phyloP scores from a whole-genome alignment of 371 early-diverging fungal genomes.

The Capniomyces stellatus region DNA sequence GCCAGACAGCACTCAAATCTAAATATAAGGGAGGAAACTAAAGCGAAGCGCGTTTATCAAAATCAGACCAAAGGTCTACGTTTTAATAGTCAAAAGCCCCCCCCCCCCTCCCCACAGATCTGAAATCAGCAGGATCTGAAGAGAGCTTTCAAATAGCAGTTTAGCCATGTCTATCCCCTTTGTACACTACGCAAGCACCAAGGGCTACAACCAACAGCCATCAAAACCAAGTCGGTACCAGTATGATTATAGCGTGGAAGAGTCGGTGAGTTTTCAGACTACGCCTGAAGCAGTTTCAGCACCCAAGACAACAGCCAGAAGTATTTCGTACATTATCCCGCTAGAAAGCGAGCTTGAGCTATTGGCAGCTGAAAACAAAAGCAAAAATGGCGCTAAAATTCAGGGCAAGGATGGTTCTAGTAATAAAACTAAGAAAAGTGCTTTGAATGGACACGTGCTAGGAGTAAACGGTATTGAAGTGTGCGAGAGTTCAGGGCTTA shows the following conservation, averaged over 20 bases:
- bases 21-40: too few species aligned
- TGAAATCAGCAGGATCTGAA: too few species aligned
- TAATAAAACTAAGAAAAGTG: too few species aligned
- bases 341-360: constrained; percentile 4
- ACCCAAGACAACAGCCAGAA: constrained; percentile 16
- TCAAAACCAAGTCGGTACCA: constrained; percentile 19
- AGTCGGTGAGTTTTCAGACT: constrained; percentile 23
- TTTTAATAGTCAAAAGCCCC: too few species aligned
- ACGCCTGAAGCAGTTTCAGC: constrained; percentile 14
- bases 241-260: constrained; percentile 22
- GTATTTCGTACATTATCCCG: constrained; percentile 19
- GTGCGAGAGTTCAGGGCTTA: background rate
- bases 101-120: too few species aligned
- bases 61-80: too few species aligned
- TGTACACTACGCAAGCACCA: constrained; percentile 15
- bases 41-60: too few species aligned
- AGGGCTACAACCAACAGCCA: constrained; percentile 7
- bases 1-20: too few species aligned
- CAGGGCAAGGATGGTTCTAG: background rate
- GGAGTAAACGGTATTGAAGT: constrained; percentile 24
- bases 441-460: constrained; percentile 19
- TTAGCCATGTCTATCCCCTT: constrained; percentile 21
- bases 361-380: background rate
- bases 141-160: too few species aligned
- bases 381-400: background rate